These are phyloP conservation scores for Trypanosoma platydactyli DNA, from an alignment of 208 protist genomes.

Conservation along the genomic window DNA sequence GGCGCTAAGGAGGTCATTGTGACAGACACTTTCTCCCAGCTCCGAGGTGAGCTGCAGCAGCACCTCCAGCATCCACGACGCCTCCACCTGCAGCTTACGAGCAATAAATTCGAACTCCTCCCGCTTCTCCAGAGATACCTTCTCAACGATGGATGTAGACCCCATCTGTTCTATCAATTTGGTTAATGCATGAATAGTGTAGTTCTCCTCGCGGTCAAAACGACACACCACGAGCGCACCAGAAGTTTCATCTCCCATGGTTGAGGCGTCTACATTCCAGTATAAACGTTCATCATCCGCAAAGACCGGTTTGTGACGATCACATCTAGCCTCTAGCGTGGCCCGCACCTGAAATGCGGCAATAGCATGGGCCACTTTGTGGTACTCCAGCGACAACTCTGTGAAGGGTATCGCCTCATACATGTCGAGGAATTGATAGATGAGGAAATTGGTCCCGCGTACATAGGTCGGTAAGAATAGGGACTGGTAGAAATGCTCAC, in stretches of 20 bases:
- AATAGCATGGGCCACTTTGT: conserved; percentile 51
- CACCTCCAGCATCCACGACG: conserved; percentile 42
- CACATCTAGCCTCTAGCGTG: conserved; percentile 56
- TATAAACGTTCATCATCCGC: conserved; percentile 34
- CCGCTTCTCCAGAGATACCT: conserved; percentile 56
- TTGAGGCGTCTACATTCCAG: conserved; percentile 1
- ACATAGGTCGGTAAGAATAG: conserved; percentile 81
- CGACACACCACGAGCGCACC: conserved; percentile 24
- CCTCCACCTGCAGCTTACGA: conserved; percentile 42
- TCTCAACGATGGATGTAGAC: conserved; percentile 51
- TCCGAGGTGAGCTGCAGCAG: conserved; percentile 30
- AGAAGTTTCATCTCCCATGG: background rate
- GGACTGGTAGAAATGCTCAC: conserved; percentile 90
- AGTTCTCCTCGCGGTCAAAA: conserved; percentile 78
- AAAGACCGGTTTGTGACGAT: conserved; percentile 44
- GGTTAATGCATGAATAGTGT: conserved; percentile 68
- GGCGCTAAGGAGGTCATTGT: conserved; percentile 92
- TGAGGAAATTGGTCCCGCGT: conserved; percentile 75
- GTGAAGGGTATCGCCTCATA: conserved; percentile 66
- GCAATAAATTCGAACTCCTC: conserved; percentile 41
- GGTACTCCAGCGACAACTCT: conserved; percentile 59
- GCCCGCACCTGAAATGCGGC: conserved; percentile 78
- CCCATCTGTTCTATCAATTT: conserved; percentile 63
- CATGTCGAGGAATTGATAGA: conserved; percentile 75
- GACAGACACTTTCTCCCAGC: conserved; percentile 77